Percentiles rank a stretch among this genome's conserved stretches.
phyloP scores from a whole-genome alignment of 805 yeast species.

The Starmerella floricola region DNA sequence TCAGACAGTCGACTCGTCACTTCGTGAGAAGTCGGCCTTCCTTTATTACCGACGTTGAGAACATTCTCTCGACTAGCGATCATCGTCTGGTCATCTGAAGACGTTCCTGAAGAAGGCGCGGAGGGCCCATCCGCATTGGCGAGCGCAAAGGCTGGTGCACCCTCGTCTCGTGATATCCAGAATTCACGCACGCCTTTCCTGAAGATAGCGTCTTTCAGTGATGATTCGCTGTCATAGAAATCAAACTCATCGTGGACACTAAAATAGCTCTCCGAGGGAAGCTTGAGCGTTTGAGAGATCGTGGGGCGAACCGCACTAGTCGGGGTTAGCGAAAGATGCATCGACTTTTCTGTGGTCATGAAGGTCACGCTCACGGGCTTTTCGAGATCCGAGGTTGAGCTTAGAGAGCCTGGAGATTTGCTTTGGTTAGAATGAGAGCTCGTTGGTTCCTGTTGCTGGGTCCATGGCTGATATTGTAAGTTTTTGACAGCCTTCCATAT shows the following conservation, averaged over 20 bases:
- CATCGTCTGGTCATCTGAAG: not conserved
- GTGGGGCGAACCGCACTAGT: not conserved
- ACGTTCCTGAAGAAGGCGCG: no score
- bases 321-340: constrained; percentile 2
- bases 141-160: not conserved
- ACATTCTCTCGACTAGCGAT: not conserved
- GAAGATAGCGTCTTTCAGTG: constrained; percentile 8
- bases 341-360: constrained; percentile 2
- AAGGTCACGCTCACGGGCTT: constrained; percentile 1
- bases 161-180: constrained; percentile 2
- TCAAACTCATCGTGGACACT: constrained; percentile 21
- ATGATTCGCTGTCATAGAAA: not conserved
- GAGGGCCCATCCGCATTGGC: no score
- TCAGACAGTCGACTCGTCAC: constrained; percentile 82
- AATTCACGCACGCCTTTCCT: constrained; percentile 7
- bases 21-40: constrained; percentile 80
- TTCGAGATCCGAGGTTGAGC: not conserved
- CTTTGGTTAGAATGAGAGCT: no score
- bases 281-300: constrained; percentile 4
- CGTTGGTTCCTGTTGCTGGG: no score
- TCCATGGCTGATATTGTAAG: constrained; percentile 19
- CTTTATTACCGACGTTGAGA: not conserved
- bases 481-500: constrained; percentile 47
- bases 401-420: no score
- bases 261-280: constrained; percentile 11